A percentile compares a stretch with the other conserved stretches of the same genome.
These are phyloP conservation scores for Candida glucosophila DNA, from an alignment of 1,139 yeast species.

Conservation along the genomic window DNA sequence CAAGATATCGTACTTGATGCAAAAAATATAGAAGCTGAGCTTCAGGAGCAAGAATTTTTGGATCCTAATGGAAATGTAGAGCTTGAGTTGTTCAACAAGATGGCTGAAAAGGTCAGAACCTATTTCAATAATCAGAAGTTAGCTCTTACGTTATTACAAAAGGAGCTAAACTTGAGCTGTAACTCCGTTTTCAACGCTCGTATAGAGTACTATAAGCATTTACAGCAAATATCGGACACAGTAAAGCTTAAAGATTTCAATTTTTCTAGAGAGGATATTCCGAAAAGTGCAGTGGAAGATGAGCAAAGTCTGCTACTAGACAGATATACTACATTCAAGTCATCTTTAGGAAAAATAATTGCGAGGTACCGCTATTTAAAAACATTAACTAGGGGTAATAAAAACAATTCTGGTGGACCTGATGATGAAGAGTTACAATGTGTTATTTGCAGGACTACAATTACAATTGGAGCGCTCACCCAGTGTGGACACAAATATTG, in stretches of 20 bases:
- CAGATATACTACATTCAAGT: not conserved
- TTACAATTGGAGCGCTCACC: constrained; percentile 68
- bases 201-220: constrained; percentile 70
- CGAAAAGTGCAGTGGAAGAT: not conserved
- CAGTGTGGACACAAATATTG: constrained; percentile 91
- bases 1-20: constrained; percentile 21
- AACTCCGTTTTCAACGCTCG: constrained; percentile 69
- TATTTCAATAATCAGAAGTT: constrained; percentile 36
- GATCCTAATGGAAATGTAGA: constrained; percentile 8
- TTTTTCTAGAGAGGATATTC: constrained; percentile 10
- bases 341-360: constrained; percentile 25
- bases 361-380: constrained; percentile 57
- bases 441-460: constrained; percentile 65
- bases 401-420: constrained; percentile 4
- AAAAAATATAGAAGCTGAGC: constrained; percentile 18
- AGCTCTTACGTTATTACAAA: constrained; percentile 29
- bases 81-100: constrained; percentile 14
- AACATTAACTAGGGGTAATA: constrained; percentile 27
- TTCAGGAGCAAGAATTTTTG: constrained; percentile 10
- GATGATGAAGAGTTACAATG: constrained; percentile 44
- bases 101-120: constrained; percentile 16
- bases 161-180: constrained; percentile 42
- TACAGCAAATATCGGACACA: constrained; percentile 80
- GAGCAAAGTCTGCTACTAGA: not conserved
- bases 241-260: constrained; percentile 32